Base-by-base conservation (phyloP, 2,329 filamentous ascomycete genomes). In the Penicillium sp. region DNA sequence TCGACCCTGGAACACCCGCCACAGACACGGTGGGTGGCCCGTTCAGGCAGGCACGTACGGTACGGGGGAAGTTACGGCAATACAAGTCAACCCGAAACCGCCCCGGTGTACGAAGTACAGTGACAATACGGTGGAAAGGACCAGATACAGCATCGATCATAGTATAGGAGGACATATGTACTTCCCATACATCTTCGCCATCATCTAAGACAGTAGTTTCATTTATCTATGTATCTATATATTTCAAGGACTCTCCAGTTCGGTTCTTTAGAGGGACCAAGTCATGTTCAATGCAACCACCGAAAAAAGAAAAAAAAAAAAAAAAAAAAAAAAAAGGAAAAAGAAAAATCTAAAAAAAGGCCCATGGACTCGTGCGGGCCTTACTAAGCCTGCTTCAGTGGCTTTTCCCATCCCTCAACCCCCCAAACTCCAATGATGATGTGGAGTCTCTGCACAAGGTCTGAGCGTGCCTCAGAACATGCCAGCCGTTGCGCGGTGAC, bases 311-410 rank as follows among this genome's bases (percentile, higher is more conserved):
- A 52, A 51, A 43, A 21, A 19, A 39, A 39, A 39, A n/a, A 37
- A 14, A 23, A 21, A 37, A 54, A 47, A 21, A 33, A 44, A n/a
- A n/a, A n/a, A 51, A 51, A 36, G 8, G 9, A 44, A 21, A 56
- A 51, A 51, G 54, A 59, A 59, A 58, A 54, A 37, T 39, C 39
- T 40, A 54, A 56, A 55, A 61, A 56, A 55, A 59, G 40, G 56
- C 51, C 57, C 52, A 59, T 14, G 49, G 47, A 54, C 50, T 60
- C 47, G 52, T 53, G 58, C 49, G 52, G 46, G 56, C 57, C 54
- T 58, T 53, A 60, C 45, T 60, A 55, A 58, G 33, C 52, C 26
- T 10, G n/a, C n/a, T n/a, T n/a, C n/a, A n/a, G n/a, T n/a, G n/a
- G n/a, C n/a, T n/a, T n/a, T n/a, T n/a, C n/a, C n/a, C 13, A 16